Conservation (phyloP, 164 flowering plant species). For the Kalanchoe fedtschenkoi region DNA sequence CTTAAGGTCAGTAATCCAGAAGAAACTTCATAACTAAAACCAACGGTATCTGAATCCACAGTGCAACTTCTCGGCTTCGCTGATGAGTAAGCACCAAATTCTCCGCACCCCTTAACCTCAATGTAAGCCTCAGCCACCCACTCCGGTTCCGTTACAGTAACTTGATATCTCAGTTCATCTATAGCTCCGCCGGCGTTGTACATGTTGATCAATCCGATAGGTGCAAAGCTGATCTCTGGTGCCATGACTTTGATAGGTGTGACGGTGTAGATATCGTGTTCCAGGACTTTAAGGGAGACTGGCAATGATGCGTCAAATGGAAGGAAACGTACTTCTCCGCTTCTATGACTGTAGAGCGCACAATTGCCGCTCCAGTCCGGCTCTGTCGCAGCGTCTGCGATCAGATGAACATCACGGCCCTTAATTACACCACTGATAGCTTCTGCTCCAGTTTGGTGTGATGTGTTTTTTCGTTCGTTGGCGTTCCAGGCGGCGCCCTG, state of each 20-base stretch:
- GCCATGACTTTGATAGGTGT: constrained; percentile 56
- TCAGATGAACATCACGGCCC: constrained; percentile 63
- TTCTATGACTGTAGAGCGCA: constrained; percentile 42
- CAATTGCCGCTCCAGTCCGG: constrained; percentile 57
- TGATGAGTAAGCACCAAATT: constrained; percentile 66
- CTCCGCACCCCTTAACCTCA: constrained; percentile 77
- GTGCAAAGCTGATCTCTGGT: constrained; percentile 57
- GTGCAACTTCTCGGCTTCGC: constrained; percentile 54
- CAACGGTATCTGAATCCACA: constrained; percentile 28
- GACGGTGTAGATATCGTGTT: constrained; percentile 52
- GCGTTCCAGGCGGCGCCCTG: constrained; percentile 96
- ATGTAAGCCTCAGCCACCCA: constrained; percentile 25
- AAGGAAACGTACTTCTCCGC: constrained; percentile 30
- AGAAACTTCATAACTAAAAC: constrained; percentile 38
- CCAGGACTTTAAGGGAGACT: constrained; percentile 57
- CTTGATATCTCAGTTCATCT: constrained; percentile 32
- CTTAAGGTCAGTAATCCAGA: constrained; percentile 42
- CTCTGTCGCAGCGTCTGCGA: constrained; percentile 40
- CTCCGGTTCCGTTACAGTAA: constrained; percentile 10
- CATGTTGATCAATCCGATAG: constrained; percentile 56
- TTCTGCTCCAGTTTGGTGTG: constrained; percentile 43
- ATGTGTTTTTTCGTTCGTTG: constrained; percentile 52
- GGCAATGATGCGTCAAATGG: constrained; percentile 48
- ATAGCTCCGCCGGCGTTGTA: constrained; percentile 68
- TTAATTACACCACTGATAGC: constrained; percentile 43